Conservation (phyloP, 108 stramenopile species). For the Mediolabrus comicus region DNA sequence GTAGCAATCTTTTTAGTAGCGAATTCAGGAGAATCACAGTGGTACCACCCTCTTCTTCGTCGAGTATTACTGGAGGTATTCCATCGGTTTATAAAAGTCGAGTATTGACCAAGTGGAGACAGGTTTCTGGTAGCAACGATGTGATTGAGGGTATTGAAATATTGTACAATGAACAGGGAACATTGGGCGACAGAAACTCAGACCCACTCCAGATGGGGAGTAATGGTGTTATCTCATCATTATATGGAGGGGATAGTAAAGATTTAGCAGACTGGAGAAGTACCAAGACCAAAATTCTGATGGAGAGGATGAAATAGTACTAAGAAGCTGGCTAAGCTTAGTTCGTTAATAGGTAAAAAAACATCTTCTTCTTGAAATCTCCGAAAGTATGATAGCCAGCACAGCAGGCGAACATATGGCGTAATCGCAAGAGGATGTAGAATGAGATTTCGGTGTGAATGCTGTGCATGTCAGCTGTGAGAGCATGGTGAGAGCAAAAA, state of each 20-base stretch:
- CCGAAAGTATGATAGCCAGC: too few species aligned
- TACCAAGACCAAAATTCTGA: conserved; percentile 44
- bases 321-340: too few species aligned
- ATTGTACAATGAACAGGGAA: conserved; percentile 57
- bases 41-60: conserved; percentile 16
- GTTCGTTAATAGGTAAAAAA: too few species aligned
- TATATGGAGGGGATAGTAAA: conserved; percentile 26
- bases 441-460: too few species aligned
- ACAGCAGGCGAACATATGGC: too few species aligned
- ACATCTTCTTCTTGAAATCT: too few species aligned
- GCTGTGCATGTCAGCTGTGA: too few species aligned
- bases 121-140: conserved; percentile 1
- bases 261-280: conserved; percentile 43
- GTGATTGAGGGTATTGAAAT: conserved; percentile 73
- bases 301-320: conserved; percentile 20
- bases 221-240: conserved; percentile 7
- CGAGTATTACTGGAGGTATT: conserved; percentile 45
- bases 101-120: conserved; percentile 77
- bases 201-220: conserved; percentile 41
- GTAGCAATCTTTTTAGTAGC: conserved; percentile 48
- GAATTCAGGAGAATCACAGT: conserved; percentile 73
- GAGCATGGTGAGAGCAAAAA: too few species aligned
- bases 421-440: too few species aligned
- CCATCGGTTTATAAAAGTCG: conserved; percentile 66
- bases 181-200: conserved; percentile 24